Evolutionary conservation across 1,139 yeast genomes (phyloP).

Genomic region (Pichia sorboxylosa): DNA sequence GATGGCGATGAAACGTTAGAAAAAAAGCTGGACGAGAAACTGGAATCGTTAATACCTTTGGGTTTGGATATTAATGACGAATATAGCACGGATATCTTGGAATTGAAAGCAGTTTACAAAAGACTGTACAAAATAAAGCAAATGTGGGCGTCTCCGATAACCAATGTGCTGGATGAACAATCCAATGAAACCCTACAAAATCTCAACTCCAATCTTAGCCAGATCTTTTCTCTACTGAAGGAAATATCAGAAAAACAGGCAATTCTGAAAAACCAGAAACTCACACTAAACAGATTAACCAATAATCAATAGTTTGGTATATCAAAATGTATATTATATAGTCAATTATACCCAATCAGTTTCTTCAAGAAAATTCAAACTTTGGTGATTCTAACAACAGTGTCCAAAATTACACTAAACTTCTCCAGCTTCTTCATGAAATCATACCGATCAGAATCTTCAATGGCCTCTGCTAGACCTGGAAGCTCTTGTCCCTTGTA

Average conservation of each 20-base stretch:
- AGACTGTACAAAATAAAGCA: slow-evolving; percentile 2
- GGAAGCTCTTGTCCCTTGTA: slow-evolving; percentile 78
- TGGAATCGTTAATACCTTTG: slow-evolving; percentile 1
- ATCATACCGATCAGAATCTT: slow-evolving; percentile 46
- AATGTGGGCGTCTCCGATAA: slow-evolving; percentile 5
- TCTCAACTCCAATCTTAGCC: slow-evolving; percentile 1
- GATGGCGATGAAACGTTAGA: slow-evolving; percentile 2
- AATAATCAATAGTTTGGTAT: too few species aligned
- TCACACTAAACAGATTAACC: too few species aligned
- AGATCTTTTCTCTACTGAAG: neutral
- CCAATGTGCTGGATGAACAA: slow-evolving; percentile 7
- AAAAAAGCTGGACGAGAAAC: neutral
- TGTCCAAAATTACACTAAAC: slow-evolving; percentile 8
- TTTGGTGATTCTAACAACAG: slow-evolving; percentile 5
- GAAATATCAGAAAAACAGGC: slow-evolving; percentile 2
- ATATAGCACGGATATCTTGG: slow-evolving; percentile 2
- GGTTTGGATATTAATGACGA: slow-evolving; percentile 1
- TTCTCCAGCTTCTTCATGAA: slow-evolving; percentile 27
- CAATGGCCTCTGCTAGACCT: slow-evolving; percentile 68
- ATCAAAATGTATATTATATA: too few species aligned
- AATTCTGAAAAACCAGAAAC: slow-evolving; percentile 1
- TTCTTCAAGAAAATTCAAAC: neutral
- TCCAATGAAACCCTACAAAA: slow-evolving; percentile 3
- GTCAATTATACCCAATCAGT: too few species aligned
- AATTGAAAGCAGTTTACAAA: slow-evolving; percentile 2